These are phyloP conservation scores for Karstenula rhodostoma DNA, from an alignment of 2,329 filamentous ascomycete species.

Conservation along the genomic window DNA sequence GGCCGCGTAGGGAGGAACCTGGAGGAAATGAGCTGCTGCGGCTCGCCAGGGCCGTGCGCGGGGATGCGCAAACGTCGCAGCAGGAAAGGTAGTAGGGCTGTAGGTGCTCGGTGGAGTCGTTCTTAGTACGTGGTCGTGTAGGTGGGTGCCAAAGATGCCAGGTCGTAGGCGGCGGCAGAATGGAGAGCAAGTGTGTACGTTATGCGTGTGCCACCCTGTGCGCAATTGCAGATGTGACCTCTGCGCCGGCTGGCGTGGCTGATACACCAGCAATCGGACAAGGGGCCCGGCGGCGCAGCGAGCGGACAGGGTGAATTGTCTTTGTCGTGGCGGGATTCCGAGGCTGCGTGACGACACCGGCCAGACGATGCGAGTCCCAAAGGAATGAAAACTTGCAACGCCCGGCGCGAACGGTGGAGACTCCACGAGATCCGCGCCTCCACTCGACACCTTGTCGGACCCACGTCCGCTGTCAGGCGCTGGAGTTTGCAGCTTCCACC, in stretches of 20 bases:
- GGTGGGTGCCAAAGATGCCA: not conserved
- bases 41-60: slow-evolving; percentile 21
- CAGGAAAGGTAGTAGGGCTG: slow-evolving; percentile 22
- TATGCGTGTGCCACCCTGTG: slow-evolving; percentile 8
- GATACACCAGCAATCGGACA: slow-evolving; percentile 24
- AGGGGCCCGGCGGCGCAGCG: slow-evolving; percentile 19
- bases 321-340: slow-evolving; percentile 20
- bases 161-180: not conserved
- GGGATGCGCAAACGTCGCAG: slow-evolving; percentile 15
- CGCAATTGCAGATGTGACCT: not conserved
- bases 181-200: slow-evolving; percentile 3
- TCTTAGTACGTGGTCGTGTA: slow-evolving; percentile 4
- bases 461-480: slow-evolving; percentile 23
- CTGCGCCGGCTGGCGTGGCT: slow-evolving; percentile 18
- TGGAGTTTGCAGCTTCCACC: slow-evolving; percentile 16
- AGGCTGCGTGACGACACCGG: slow-evolving; percentile 13
- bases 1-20: slow-evolving; percentile 21
- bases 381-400: slow-evolving; percentile 11
- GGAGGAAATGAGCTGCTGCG: slow-evolving; percentile 25
- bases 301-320: slow-evolving; percentile 13
- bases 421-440: slow-evolving; percentile 8
- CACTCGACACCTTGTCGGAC: slow-evolving; percentile 11
- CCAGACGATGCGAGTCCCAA: slow-evolving; percentile 14
- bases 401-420: slow-evolving; percentile 19
- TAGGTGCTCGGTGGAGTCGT: slow-evolving; percentile 18